Conservation (phyloP, 2,329 filamentous ascomycete species). For the Emergomyces orientalis region DNA sequence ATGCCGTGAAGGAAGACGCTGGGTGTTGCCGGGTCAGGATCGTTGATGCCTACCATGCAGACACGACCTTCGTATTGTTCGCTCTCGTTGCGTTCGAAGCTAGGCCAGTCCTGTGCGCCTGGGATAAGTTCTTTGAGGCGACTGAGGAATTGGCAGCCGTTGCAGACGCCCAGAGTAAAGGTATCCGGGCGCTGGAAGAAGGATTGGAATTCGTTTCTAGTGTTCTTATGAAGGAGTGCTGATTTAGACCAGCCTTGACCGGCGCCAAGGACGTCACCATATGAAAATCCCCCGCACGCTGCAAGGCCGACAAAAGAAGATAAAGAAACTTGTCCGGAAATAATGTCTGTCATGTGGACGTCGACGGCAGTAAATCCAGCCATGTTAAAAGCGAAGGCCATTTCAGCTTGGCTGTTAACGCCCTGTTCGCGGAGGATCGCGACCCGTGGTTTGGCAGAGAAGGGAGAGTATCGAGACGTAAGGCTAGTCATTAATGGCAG, state of each 20-base stretch:
- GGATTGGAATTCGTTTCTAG: constrained; percentile 64
- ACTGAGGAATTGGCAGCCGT: constrained; percentile 91
- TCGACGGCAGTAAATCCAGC: constrained; percentile 89
- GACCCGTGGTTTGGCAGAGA: constrained; percentile 61
- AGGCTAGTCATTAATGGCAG: constrained; percentile 59
- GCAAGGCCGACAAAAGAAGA: constrained; percentile 78
- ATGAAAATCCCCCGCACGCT: constrained; percentile 94
- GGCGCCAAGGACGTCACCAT: constrained; percentile 85
- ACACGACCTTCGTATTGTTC: constrained; percentile 87
- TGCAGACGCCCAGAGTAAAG: constrained; percentile 89
- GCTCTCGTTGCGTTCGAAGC: constrained; percentile 72
- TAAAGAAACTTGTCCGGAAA: constrained; percentile 70
- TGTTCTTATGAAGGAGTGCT: constrained; percentile 70
- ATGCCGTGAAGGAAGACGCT: constrained; percentile 90
- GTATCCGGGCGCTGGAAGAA: constrained; percentile 88
- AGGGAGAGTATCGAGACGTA: constrained; percentile 44
- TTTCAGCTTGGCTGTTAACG: constrained; percentile 91
- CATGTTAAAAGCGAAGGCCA: constrained; percentile 89
- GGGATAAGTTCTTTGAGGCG: constrained; percentile 76
- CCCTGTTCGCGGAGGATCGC: constrained; percentile 93
- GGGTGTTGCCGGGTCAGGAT: constrained; percentile 46
- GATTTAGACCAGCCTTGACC: constrained; percentile 94
- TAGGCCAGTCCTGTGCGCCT: constrained; percentile 72
- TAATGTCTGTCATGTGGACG: constrained; percentile 89
- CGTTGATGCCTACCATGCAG: constrained; percentile 71